phyloP scores from a whole-genome alignment of 2,329 filamentous ascomycete species.

The Ophiostoma sp. region DNA sequence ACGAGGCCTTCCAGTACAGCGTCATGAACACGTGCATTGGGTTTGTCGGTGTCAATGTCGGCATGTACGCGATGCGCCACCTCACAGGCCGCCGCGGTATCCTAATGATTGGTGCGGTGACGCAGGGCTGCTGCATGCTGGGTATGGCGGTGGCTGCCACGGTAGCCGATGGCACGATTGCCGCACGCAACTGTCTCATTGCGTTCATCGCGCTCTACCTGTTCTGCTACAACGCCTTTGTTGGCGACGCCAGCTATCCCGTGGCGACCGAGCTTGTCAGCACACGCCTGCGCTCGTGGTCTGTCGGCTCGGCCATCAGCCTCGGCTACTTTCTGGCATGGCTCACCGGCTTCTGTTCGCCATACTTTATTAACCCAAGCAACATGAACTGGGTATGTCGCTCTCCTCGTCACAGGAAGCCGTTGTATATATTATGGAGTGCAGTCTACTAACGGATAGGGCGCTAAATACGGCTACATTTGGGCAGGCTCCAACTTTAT shows the following conservation, averaged over 20 bases:
- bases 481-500: constrained; percentile 36
- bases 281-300: constrained; percentile 42
- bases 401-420: background rate
- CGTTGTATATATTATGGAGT: background rate
- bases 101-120: constrained; percentile 42
- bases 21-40: constrained; percentile 47
- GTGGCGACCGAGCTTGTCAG: constrained; percentile 42
- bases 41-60: constrained; percentile 44
- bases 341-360: constrained; percentile 42
- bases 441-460: constrained; percentile 28
- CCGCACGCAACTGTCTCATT: constrained; percentile 34
- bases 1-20: constrained; percentile 44
- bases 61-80: constrained; percentile 45
- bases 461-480: constrained; percentile 41
- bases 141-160: constrained; percentile 39
- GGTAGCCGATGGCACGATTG: constrained; percentile 29
- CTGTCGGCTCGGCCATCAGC: constrained; percentile 45
- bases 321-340: constrained; percentile 38
- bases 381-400: constrained; percentile 36
- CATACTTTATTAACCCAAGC: constrained; percentile 43
- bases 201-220: constrained; percentile 35
- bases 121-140: constrained; percentile 42
- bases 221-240: constrained; percentile 37
- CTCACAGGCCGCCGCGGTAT: constrained; percentile 43
- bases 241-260: constrained; percentile 39